Evolutionary conservation across 306 rosid species (phyloP), one percentile per base, ranked within the genome.

Genomic region (Lathyrus aphaca): DNA sequence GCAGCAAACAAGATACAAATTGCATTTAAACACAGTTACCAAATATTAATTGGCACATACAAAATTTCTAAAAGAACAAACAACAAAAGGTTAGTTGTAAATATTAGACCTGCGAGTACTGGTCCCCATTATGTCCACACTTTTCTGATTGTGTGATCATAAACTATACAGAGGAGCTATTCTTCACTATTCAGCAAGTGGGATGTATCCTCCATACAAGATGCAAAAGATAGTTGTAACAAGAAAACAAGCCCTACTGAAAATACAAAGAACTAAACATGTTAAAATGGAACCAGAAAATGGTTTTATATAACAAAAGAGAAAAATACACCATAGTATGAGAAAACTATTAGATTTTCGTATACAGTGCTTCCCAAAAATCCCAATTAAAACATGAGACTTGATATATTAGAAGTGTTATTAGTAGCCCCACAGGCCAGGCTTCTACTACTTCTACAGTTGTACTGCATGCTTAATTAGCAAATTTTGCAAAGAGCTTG

Each of bases 91-190:
- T 67, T 62, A 48, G 35, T 48, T 40, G 59, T 71, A 66, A 72
- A 38, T 44, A 50, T 16, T 68, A 65, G 57, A 91, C 99, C 97
- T 87, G 88, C 97, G 99, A 14, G 85, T 69, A 80, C 76, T 62
- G 62, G 79, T 87, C 72, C 95, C 97, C 99, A 95, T 95, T 74
- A 45, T 77, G 79, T 84, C 77, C 83, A 88, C 74, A 73, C 74
- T 75, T 75, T 77, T 78, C 86, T 62, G 78, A 76, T 40, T 53
- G 78, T 76, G 59, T 59, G 80, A 49, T 77, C 68, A 74, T 73
- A 61, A 81, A 79, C 79, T 80, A 76, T 49, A 66, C 25, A 44
- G 82, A 50, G 73, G 75, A 75, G 73, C 75, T 61, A 77, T 38
- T 85, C 88, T 85, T 89, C 83, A 67, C 58, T 59, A 71, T 68